Base-by-base conservation (phyloP, 306 rosid species). In the Prunus davidiana region DNA sequence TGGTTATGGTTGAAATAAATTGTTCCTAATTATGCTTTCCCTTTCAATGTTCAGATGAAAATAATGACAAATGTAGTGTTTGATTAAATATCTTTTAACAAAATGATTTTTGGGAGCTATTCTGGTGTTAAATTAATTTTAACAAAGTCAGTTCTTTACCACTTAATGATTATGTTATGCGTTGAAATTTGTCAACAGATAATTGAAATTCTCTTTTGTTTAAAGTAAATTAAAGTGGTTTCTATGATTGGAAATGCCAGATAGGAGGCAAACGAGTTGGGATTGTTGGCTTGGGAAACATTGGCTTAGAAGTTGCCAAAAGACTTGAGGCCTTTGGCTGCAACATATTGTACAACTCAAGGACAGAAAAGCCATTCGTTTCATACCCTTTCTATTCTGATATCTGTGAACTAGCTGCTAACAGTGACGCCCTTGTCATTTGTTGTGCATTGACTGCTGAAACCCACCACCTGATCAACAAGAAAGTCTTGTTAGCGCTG, bases 271-370 rank as follows among this genome's bases (percentile, higher is more conserved):
- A 84, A 81, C 80, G 66, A 67, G 82, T 86, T 19, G 87, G 88
- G 24, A 81, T 90, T 2, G 83, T 88, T 70, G 95, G 90, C 2
- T 56, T 90, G 55, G 92, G 89, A 56, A 86, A 67, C 55, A 82
- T 89, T 25, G 94, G 91, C 71, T 32, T 54, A 25, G 78, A 81
- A 80, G 87, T 89, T 3, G 94, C 87, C 4, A 82, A 38, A 18
- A 80, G 91, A 73, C 81, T 87, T 12, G 83, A 84, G 66, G 84
- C 78, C 19, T 84, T 86, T 14, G 85, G 77, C 3, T 87, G 91
- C 86, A 86, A 3, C 0, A 49, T 84, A 56, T 77, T 69, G 9
- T 90, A 90, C 78, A 79, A 75, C 69, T 87, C 92, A 9, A 84
- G 90, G 71, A 82, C 52, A 20, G 38, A 68, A 67, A 88, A 84